These are phyloP conservation scores for Oenanthe javanica DNA, from an alignment of 140 eudicot species.

Conservation along the genomic window DNA sequence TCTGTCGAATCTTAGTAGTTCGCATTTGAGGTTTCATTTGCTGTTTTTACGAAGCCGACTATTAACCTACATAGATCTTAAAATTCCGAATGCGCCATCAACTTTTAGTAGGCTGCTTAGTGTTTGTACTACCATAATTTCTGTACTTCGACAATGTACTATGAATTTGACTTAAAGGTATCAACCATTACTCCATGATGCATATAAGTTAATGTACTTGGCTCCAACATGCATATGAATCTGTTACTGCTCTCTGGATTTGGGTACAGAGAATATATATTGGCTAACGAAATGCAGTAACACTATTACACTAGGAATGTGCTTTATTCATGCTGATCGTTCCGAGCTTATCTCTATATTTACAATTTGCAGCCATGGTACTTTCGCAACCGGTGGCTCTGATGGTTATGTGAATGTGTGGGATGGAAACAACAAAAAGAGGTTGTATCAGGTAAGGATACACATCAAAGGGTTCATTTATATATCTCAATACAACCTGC, in stretches of 20 bases:
- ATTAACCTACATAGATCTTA: not conserved
- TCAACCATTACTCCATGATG: not conserved
- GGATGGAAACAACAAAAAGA: constrained; percentile 95
- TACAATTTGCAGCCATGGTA: constrained; percentile 65
- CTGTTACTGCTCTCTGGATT: not conserved
- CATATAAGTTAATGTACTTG: not conserved
- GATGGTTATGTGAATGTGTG: constrained; percentile 92
- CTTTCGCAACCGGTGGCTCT: constrained; percentile 96
- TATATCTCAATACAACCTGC: not conserved
- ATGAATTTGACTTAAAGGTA: not conserved
- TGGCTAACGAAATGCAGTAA: not conserved
- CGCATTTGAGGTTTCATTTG: not conserved
- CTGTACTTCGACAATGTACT: not conserved
- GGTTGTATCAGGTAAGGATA: constrained; percentile 75
- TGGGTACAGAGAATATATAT: not conserved
- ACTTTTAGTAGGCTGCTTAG: not conserved
- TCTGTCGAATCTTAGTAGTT: not conserved
- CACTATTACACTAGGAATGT: not conserved
- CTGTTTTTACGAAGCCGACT: not conserved
- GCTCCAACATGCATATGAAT: not conserved
- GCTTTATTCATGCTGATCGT: not conserved
- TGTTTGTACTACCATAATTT: not conserved
- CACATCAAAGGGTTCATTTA: not conserved
- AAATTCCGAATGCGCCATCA: not conserved
- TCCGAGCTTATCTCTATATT: not conserved